phyloP scores from a whole-genome alignment of 768 basidiomycete genomes.

The Lactarius hengduanensis region DNA sequence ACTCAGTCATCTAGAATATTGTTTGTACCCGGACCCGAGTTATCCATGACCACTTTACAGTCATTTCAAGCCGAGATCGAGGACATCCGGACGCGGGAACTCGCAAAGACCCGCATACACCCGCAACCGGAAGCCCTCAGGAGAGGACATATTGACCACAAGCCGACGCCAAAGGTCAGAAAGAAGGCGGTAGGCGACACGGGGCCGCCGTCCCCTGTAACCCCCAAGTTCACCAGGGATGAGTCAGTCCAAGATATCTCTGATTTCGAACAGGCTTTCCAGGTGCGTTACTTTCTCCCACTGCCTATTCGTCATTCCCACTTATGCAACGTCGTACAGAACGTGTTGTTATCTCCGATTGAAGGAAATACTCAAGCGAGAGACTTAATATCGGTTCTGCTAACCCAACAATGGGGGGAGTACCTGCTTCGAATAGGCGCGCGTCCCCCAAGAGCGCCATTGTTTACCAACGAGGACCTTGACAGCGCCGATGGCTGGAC shows the following conservation, averaged over 20 bases:
- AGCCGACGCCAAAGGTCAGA: slow-evolving; percentile 6
- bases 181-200: slow-evolving; percentile 15
- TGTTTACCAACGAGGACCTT: slow-evolving; percentile 54
- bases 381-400: slow-evolving; percentile 60
- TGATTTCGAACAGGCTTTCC: slow-evolving; percentile 55
- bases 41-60: slow-evolving; percentile 43
- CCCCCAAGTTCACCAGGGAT: slow-evolving; percentile 9
- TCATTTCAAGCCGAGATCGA: slow-evolving; percentile 77
- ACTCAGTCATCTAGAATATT: neutral
- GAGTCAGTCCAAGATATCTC: slow-evolving; percentile 16
- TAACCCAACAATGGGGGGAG: slow-evolving; percentile 71
- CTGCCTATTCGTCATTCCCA: neutral
- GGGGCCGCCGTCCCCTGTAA: neutral
- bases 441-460: slow-evolving; percentile 54
- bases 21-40: neutral
- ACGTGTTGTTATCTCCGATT: slow-evolving; percentile 43
- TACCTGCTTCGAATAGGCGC: slow-evolving; percentile 71
- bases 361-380: slow-evolving; percentile 54
- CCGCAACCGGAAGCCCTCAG: slow-evolving; percentile 30
- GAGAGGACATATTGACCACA: slow-evolving; percentile 19
- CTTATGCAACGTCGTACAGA: neutral
- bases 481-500: slow-evolving; percentile 52
- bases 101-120: slow-evolving; percentile 57
- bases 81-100: slow-evolving; percentile 67
- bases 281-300: slow-evolving; percentile 40